phyloP scores from a whole-genome alignment of 73 alveolate species.

The Tetrahymena thermophila region DNA sequence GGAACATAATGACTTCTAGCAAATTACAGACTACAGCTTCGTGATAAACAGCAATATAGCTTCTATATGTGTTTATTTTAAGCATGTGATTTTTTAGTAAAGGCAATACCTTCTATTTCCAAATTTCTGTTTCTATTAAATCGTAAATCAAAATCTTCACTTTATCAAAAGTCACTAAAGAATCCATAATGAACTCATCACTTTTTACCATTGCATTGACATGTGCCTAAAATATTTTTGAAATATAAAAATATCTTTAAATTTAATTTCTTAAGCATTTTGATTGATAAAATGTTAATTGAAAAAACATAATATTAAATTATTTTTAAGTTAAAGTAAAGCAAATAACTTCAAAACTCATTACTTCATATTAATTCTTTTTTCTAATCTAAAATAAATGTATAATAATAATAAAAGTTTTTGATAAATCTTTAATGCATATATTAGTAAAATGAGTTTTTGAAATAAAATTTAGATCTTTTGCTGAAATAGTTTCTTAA shows the following conservation, averaged over 20 bases:
- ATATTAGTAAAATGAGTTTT: background rate
- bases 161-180: conserved; percentile 82
- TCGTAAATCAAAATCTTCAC: conserved; percentile 77
- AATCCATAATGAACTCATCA: conserved; percentile 88
- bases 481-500: background rate
- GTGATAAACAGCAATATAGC: conserved; percentile 69
- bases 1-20: conserved; percentile 90
- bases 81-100: conserved; percentile 41
- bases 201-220: conserved; percentile 61
- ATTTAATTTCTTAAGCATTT: background rate
- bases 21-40: conserved; percentile 96
- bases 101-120: conserved; percentile 75
- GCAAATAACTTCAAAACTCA: too few relatives aligned
- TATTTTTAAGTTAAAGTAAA: too few relatives aligned
- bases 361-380: too few relatives aligned
- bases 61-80: conserved; percentile 47
- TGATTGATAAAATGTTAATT: too few relatives aligned
- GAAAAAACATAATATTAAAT: too few relatives aligned
- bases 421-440: too few relatives aligned
- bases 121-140: conserved; percentile 76
- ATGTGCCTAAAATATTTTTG: conserved; percentile 47
- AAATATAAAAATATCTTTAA: background rate
- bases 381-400: too few relatives aligned
- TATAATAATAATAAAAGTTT: too few relatives aligned
- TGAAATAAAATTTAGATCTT: background rate